Conservation (phyloP, 1,284 basidiomycete species). For the Ustilago trichophora region DNA sequence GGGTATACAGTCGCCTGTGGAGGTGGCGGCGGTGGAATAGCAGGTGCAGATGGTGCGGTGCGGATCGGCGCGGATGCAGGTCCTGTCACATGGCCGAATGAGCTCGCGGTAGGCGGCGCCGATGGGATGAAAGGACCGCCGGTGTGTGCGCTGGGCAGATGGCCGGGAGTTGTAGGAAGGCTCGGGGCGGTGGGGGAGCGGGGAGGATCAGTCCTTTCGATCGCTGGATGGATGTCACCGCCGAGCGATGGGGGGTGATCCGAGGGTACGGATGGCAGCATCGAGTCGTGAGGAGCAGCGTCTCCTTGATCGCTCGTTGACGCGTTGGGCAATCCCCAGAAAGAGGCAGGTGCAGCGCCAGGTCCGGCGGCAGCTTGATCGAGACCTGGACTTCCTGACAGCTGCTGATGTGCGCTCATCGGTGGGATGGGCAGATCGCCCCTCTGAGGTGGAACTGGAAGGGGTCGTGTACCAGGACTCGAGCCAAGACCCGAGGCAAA, state of each 20-base stretch:
- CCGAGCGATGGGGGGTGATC: conserved; percentile 3
- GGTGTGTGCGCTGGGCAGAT: background rate
- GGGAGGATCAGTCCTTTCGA: conserved; percentile 34
- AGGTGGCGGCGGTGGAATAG: background rate
- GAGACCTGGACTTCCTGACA: conserved; percentile 25
- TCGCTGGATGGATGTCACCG: conserved; percentile 20
- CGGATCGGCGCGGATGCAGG: too few species aligned
- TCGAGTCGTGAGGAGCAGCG: background rate
- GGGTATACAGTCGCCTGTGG: conserved; percentile 70
- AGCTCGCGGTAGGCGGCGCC: conserved; percentile 71
- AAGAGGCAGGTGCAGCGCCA: conserved; percentile 33
- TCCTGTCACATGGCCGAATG: too few species aligned
- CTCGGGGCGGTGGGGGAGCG: conserved; percentile 13
- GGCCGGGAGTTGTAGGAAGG: conserved; percentile 8
- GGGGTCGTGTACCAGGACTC: conserved; percentile 33
- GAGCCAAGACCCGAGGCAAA: conserved; percentile 11
- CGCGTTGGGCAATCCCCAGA: conserved; percentile 21
- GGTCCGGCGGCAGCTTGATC: conserved; percentile 17
- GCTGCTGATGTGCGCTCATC: conserved; percentile 24
- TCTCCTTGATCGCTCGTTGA: background rate
- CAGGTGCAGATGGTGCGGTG: conserved; percentile 6
- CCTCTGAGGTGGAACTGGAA: conserved; percentile 43
- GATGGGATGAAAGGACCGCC: conserved; percentile 61
- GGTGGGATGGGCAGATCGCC: conserved; percentile 38
- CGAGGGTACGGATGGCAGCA: conserved; percentile 29